Percentiles rank a stretch among this genome's conserved stretches.
These are phyloP conservation scores for Sordariomycetes sp. DNA, from an alignment of 2,329 filamentous ascomycete genomes.

Conservation along the genomic window DNA sequence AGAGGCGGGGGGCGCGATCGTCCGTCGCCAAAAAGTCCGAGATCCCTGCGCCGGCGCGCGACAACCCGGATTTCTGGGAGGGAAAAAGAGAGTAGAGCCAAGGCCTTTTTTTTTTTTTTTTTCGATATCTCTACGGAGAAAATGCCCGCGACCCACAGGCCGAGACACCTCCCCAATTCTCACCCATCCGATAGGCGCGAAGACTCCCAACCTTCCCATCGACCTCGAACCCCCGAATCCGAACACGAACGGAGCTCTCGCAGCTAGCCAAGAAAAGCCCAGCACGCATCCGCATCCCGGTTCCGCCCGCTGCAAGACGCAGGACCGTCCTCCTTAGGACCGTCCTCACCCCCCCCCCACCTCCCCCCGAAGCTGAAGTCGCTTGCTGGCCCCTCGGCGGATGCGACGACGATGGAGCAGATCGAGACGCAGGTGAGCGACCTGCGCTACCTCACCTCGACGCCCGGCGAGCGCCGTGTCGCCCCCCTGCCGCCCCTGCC, in stretches of 20 bases:
- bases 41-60: not conserved
- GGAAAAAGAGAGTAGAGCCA: no score
- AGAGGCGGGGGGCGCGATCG: not conserved
- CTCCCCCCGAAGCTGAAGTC: not conserved
- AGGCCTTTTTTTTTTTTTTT: no score
- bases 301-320: no score
- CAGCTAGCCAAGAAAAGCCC: no score
- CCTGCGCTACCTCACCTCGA: slow-evolving; percentile 33
- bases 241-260: no score
- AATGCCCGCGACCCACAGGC: not conserved
- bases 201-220: no score
- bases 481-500: not conserved
- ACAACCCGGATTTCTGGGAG: no score
- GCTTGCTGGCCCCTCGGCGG: not conserved
- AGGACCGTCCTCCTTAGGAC: no score
- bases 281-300: no score
- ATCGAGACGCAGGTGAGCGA: slow-evolving; percentile 40
- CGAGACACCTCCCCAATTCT: not conserved
- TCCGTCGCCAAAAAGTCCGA: not conserved
- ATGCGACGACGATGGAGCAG: slow-evolving; percentile 30
- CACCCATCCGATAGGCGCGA: not conserved
- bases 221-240: no score
- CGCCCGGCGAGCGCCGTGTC: slow-evolving; percentile 1
- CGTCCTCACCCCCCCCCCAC: no score
- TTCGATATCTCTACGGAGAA: not conserved